Evolutionary conservation across 1,284 basidiomycete species (phyloP).

Genomic region (Cystobasidium sp.): DNA sequence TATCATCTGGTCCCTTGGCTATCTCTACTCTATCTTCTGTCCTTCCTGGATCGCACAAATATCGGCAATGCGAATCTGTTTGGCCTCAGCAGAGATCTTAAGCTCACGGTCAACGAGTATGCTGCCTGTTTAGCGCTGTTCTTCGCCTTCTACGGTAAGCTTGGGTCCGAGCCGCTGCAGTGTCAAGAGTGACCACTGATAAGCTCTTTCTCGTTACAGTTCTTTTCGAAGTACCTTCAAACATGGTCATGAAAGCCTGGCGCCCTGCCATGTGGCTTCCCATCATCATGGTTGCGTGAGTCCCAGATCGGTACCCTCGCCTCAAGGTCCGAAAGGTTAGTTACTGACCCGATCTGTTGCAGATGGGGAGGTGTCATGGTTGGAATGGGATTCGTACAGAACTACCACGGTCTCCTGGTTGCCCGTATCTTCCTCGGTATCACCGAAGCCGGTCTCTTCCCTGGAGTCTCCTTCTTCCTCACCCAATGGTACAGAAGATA

Average conservation of each 20-base stretch:
- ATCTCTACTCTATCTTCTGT: slow-evolving; percentile 53
- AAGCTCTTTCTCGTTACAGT: neutral
- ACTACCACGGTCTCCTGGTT: slow-evolving; percentile 66
- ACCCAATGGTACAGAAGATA: slow-evolving; percentile 55
- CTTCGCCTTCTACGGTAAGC: slow-evolving; percentile 25
- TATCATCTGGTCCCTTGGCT: slow-evolving; percentile 52
- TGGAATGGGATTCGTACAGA: slow-evolving; percentile 64
- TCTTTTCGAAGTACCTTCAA: slow-evolving; percentile 35
- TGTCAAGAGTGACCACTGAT: neutral
- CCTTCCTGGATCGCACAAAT: slow-evolving; percentile 44
- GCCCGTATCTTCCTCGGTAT: slow-evolving; percentile 55
- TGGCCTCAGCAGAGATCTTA: slow-evolving; percentile 45
- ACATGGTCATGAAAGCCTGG: slow-evolving; percentile 66
- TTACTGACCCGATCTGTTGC: neutral
- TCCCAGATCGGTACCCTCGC: slow-evolving; percentile 67
- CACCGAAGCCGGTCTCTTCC: slow-evolving; percentile 50
- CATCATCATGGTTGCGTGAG: slow-evolving; percentile 59
- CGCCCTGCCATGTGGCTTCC: slow-evolving; percentile 69
- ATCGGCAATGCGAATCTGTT: slow-evolving; percentile 53
- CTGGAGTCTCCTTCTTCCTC: slow-evolving; percentile 37
- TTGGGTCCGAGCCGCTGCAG: neutral
- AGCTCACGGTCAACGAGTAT: slow-evolving; percentile 37
- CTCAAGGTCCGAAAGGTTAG: slow-evolving; percentile 68
- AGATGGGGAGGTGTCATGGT: slow-evolving; percentile 69
- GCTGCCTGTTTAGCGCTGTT: slow-evolving; percentile 39